Percentiles rank a stretch among this genome's conserved stretches.
phyloP scores from a whole-genome alignment of 768 basidiomycete species.

The Phanerochaete sordida region DNA sequence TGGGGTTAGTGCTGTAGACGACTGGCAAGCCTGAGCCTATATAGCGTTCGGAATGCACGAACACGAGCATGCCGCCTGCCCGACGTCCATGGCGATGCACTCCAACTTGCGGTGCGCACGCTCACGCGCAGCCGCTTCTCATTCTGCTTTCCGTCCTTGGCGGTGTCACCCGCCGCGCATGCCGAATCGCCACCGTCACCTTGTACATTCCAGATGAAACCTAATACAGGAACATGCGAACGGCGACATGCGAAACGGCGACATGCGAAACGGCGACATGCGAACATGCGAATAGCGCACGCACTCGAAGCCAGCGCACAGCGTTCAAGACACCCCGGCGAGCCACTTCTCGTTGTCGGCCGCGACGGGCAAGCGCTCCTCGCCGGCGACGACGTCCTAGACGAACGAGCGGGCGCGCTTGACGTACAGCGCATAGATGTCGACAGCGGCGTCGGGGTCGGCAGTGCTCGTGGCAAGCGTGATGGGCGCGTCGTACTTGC shows the following conservation, averaged over 20 bases:
- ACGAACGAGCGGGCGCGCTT: constrained; percentile 36
- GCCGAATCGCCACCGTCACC: not conserved
- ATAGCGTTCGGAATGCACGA: not conserved
- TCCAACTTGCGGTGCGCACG: not conserved
- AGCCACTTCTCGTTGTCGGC: constrained; percentile 41
- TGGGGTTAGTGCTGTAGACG: not conserved
- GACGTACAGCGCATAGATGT: constrained; percentile 41
- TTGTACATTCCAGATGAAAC: not conserved
- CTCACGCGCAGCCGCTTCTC: not conserved
- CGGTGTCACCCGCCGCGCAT: not conserved
- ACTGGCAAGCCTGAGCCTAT: not conserved
- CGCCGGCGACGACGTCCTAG: constrained; percentile 27
- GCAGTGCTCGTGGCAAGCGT: constrained; percentile 9
- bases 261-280: too few relatives aligned
- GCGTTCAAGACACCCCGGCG: not conserved
- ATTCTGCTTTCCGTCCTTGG: not conserved
- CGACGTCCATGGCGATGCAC: not conserved
- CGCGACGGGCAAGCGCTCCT: constrained; percentile 32
- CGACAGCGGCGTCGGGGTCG: constrained; percentile 2
- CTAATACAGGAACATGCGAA: too few relatives aligned
- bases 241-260: too few relatives aligned
- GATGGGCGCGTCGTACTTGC: constrained; percentile 19
- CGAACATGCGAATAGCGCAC: not conserved
- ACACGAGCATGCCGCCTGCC: too few relatives aligned
- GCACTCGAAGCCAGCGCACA: not conserved